A percentile compares a stretch with the other conserved stretches of the same genome.
Conservation (phyloP, 768 basidiomycete genomes). For the Suillus variegatus region DNA sequence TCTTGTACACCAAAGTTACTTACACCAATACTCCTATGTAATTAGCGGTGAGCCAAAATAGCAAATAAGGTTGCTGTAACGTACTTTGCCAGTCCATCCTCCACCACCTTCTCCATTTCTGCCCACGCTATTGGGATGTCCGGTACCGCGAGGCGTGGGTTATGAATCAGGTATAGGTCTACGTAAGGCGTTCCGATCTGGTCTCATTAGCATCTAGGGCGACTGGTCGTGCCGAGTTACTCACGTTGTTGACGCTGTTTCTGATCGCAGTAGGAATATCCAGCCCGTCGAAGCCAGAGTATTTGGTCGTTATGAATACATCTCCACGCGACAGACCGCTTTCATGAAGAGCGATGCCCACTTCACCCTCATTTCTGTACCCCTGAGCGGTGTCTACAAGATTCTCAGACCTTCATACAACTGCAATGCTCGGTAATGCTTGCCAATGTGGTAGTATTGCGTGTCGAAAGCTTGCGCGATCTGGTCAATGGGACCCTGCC, state of each 20-base stretch:
- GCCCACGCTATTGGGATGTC: slow-evolving; percentile 66
- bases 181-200: slow-evolving; percentile 67
- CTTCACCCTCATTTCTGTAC: slow-evolving; percentile 63
- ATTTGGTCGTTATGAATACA: slow-evolving; percentile 68
- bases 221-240: slow-evolving; percentile 18
- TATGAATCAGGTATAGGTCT: slow-evolving; percentile 73
- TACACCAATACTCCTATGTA: slow-evolving; percentile 65
- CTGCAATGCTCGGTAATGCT: slow-evolving; percentile 16
- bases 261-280: slow-evolving; percentile 56
- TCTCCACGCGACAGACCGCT: slow-evolving; percentile 58
- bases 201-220: neutral
- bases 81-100: slow-evolving; percentile 59
- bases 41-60: neutral
- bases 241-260: slow-evolving; percentile 56
- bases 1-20: slow-evolving; percentile 65
- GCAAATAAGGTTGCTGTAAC: slow-evolving; percentile 7
- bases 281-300: slow-evolving; percentile 54
- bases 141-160: slow-evolving; percentile 51
- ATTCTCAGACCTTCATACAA: neutral
- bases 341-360: slow-evolving; percentile 39
- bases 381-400: slow-evolving; percentile 57
- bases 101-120: slow-evolving; percentile 59
- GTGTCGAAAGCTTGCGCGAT: slow-evolving; percentile 63
- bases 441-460: slow-evolving; percentile 66
- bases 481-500: slow-evolving; percentile 49